Base-by-base conservation (phyloP, 257 asterid genomes). In the Ilex aquifolium region DNA sequence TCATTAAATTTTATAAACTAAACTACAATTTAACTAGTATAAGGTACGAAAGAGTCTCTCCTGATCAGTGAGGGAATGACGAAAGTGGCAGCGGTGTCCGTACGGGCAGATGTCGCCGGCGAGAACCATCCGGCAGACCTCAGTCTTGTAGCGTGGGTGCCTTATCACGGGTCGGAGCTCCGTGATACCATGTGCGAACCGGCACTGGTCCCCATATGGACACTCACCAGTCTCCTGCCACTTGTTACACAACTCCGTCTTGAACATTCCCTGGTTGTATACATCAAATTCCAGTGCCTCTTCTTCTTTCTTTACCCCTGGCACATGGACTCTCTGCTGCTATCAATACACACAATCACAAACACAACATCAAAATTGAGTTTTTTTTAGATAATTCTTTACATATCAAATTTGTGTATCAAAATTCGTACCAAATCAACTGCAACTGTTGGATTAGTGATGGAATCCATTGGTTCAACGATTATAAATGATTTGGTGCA, bases 61-160 rank as follows among this genome's bases (percentile, higher is more conserved):
- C 82, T 83, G 76, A 21, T 83, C 86, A 10, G 90, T 80, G 67
- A 88, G 86, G 68, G 95, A 55, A 76, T 88, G 95, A 69, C 95
- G 95, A 73, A 88, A 88, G 74, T 85, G 96, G 84, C 95, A 85
- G 62, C 95, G 96, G 64, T 82, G 95, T n/a, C 91, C 90, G 50
- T 85, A 88, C 2, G 91, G 90, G 60, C 96, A 88, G 65, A 44
- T 55, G 53, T 83, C 91, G 30, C 95, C 96, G 6, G 89, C 78
- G 56, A 88, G 82, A 49, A 82, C 86, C 85, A 85, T 85, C 36
- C 95, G 85, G 72, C 95, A 85, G 44, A 83, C 86, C 57, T 85
- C 91, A 10, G 95, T 85, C 77, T 88, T 88, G 80, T 88, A 88
- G 76, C 96, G 90, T 14, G 91, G 96, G 70, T 88, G 95, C 74